Evolutionary conservation across 352 stramenopile genomes (phyloP).

Genomic region (Phytophthora litchii): DNA sequence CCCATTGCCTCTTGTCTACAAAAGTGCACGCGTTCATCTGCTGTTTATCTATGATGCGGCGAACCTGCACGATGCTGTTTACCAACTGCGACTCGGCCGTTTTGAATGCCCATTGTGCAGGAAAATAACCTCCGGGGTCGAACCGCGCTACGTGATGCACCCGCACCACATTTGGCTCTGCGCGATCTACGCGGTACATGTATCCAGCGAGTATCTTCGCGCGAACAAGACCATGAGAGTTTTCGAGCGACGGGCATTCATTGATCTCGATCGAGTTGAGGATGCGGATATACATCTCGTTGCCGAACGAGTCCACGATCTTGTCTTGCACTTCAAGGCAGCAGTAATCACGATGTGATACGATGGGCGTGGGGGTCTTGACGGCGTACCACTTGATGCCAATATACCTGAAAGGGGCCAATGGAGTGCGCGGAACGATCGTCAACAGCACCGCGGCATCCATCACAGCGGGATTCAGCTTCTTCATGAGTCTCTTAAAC

Average conservation of each 20-base stretch:
- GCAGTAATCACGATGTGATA: slow-evolving; percentile 87
- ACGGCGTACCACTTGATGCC: slow-evolving; percentile 90
- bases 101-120: slow-evolving; percentile 83
- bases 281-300: slow-evolving; percentile 87
- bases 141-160: slow-evolving; percentile 84
- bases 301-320: slow-evolving; percentile 80
- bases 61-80: slow-evolving; percentile 78
- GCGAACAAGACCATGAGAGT: slow-evolving; percentile 86
- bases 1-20: slow-evolving; percentile 84
- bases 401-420: slow-evolving; percentile 83
- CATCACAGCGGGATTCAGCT: slow-evolving; percentile 74
- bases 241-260: slow-evolving; percentile 85
- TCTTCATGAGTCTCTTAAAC: slow-evolving; percentile 82
- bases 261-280: slow-evolving; percentile 82
- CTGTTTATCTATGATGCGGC: slow-evolving; percentile 84
- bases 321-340: slow-evolving; percentile 87
- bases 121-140: slow-evolving; percentile 79
- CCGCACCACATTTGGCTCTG: slow-evolving; percentile 68
- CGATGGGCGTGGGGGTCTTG: slow-evolving; percentile 80
- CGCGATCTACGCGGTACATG: slow-evolving; percentile 81
- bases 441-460: slow-evolving; percentile 82
- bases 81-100: slow-evolving; percentile 83
- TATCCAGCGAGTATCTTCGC: slow-evolving; percentile 77
- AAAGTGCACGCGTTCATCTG: slow-evolving; percentile 88
- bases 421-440: slow-evolving; percentile 74